These are phyloP conservation scores for Symbiotaphrina buchneri DNA, from an alignment of 495 filamentous ascomycete species.

Conservation along the genomic window DNA sequence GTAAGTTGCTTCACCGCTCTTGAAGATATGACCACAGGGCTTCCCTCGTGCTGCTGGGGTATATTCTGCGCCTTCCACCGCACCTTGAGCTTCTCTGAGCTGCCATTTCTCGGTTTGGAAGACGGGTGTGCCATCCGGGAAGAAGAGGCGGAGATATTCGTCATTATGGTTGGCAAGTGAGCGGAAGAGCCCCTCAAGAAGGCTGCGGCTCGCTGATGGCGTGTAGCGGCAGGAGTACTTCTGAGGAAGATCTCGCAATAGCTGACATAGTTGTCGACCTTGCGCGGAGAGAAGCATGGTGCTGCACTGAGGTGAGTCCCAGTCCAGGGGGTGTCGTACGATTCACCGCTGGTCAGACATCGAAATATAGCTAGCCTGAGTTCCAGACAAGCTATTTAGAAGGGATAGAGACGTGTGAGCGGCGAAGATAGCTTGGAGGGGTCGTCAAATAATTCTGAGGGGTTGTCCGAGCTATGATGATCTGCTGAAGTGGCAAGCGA, in stretches of 20 bases:
- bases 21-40: conserved; percentile 94
- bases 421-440: background rate
- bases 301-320: too few species aligned
- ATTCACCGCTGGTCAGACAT: too few species aligned
- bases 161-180: conserved; percentile 53
- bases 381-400: conserved; percentile 10
- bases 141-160: conserved; percentile 53
- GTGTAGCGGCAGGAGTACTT: conserved; percentile 50
- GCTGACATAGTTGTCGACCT: conserved; percentile 55
- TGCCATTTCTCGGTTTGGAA: conserved; percentile 26
- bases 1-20: conserved; percentile 77
- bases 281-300: conserved; percentile 36
- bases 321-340: too few species aligned
- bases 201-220: conserved; percentile 36
- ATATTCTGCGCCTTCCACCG: conserved; percentile 83
- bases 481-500: background rate
- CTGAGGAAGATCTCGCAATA: conserved; percentile 48
- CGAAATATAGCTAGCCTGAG: conserved; percentile 7
- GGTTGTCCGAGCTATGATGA: background rate
- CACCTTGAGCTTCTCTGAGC: conserved; percentile 70
- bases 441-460: background rate
- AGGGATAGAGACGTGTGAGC: background rate
- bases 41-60: conserved; percentile 80
- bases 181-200: conserved; percentile 63
- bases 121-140: conserved; percentile 44